Evolutionary conservation across 257 asterid genomes (phyloP).

Genomic region (Ehretia macrophylla): DNA sequence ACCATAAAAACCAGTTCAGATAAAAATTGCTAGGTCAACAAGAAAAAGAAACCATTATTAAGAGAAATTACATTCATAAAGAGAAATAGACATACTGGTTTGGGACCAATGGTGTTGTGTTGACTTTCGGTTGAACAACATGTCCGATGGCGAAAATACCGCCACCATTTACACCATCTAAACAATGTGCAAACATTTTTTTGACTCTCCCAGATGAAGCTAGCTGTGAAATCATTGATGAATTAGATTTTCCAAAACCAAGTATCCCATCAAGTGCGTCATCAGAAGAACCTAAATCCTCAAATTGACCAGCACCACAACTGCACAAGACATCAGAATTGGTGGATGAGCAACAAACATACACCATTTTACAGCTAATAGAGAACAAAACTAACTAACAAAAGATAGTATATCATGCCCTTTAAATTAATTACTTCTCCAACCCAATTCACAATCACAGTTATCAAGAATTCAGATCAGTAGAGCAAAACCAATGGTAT

Average conservation of each 20-base stretch:
- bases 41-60: no score
- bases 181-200: constrained; percentile 98
- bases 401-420: no score
- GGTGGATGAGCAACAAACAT: constrained; percentile 1
- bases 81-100: constrained; percentile 63
- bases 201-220: constrained; percentile 87
- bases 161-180: constrained; percentile 97
- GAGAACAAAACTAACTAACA: no score
- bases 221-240: constrained; percentile 95
- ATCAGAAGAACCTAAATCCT: constrained; percentile 70
- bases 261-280: constrained; percentile 96
- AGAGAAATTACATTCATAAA: neutral
- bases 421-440: no score
- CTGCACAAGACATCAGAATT: constrained; percentile 44
- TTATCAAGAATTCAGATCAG: no score
- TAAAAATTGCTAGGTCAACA: no score
- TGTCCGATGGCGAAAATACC: constrained; percentile 99
- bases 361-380: neutral
- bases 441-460: no score
- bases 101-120: constrained; percentile 77
- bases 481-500: no score
- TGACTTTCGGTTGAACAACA: constrained; percentile 96
- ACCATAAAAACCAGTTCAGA: no score
- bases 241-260: constrained; percentile 94
- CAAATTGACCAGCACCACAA: constrained; percentile 91